A percentile compares a stretch with the other conserved stretches of the same genome.
phyloP scores from a whole-genome alignment of 331 rosid species.

The Stylosanthes scabra region DNA sequence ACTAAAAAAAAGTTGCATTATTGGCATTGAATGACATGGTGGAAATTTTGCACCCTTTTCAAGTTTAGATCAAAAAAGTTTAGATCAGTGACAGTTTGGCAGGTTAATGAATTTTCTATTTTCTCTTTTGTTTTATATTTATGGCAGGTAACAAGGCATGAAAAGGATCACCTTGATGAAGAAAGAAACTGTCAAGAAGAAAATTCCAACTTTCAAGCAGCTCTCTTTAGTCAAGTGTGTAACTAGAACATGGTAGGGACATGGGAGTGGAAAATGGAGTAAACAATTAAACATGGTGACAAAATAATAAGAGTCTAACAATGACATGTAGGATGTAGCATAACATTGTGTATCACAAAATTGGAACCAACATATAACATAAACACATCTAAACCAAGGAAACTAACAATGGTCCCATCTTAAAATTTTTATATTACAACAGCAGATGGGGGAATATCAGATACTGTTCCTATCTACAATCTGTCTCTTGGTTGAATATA shows the following conservation, averaged over 20 bases:
- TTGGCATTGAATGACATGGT: neutral
- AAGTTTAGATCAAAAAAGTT: neutral
- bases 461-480: conserved; percentile 44
- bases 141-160: neutral
- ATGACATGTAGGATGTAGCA: neutral
- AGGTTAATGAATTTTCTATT: neutral
- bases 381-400: conserved; percentile 19
- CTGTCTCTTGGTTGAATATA: conserved; percentile 41
- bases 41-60: neutral
- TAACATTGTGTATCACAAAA: conserved; percentile 6
- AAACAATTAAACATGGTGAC: neutral
- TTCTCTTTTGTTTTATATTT: neutral
- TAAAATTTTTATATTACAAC: conserved; percentile 39
- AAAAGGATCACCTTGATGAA: neutral
- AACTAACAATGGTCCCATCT: conserved; percentile 20
- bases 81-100: neutral
- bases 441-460: conserved; percentile 15
- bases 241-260: neutral
- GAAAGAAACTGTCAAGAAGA: neutral
- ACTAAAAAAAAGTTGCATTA: neutral
- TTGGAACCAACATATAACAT: conserved; percentile 9
- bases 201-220: neutral
- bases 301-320: conserved; percentile 1
- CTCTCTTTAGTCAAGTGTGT: neutral
- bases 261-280: neutral